phyloP scores from a whole-genome alignment of 805 yeast genomes.

The Barnettozyma botsteinii region DNA sequence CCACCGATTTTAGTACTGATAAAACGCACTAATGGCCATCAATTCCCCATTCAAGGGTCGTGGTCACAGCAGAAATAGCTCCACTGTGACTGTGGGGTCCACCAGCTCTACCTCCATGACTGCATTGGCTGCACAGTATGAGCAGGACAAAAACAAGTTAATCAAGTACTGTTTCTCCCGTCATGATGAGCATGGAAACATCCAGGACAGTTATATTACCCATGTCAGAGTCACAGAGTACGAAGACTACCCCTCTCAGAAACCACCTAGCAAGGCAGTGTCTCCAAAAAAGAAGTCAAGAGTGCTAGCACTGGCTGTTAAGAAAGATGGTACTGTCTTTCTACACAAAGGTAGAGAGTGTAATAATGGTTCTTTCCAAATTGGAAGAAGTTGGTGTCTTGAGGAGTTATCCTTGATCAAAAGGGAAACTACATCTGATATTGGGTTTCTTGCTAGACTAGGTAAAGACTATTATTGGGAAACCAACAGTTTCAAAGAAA shows the following conservation, averaged over 20 bases:
- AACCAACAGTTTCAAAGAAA: slow-evolving; percentile 50
- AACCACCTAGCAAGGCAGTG: slow-evolving; percentile 56
- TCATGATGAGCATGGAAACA: slow-evolving; percentile 35
- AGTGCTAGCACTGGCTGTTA: slow-evolving; percentile 50
- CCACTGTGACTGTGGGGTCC: slow-evolving; percentile 26
- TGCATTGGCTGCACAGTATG: slow-evolving; percentile 51
- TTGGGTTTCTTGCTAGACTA: slow-evolving; percentile 55
- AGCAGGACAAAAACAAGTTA: slow-evolving; percentile 45
- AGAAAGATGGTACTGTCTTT: slow-evolving; percentile 60
- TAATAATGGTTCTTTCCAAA: slow-evolving; percentile 68
- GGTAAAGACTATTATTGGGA: slow-evolving; percentile 86
- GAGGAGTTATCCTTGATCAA: slow-evolving; percentile 59
- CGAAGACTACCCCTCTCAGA: slow-evolving; percentile 56
- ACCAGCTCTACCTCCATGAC: slow-evolving; percentile 25
- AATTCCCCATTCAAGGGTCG: slow-evolving; percentile 31
- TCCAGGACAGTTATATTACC: slow-evolving; percentile 59
- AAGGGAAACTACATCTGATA: slow-evolving; percentile 43
- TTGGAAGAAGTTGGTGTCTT: slow-evolving; percentile 89
- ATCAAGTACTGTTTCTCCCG: slow-evolving; percentile 45
- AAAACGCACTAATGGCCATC: slow-evolving; percentile 21
- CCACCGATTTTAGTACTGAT: no score
- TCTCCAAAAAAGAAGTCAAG: slow-evolving; percentile 52
- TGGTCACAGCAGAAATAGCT: slow-evolving; percentile 14
- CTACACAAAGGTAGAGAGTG: slow-evolving; percentile 85
- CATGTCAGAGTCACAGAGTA: slow-evolving; percentile 76